Percentiles rank a stretch among this genome's conserved stretches.
Conservation (phyloP, 352 stramenopile species). For the Pythium aquatile region DNA sequence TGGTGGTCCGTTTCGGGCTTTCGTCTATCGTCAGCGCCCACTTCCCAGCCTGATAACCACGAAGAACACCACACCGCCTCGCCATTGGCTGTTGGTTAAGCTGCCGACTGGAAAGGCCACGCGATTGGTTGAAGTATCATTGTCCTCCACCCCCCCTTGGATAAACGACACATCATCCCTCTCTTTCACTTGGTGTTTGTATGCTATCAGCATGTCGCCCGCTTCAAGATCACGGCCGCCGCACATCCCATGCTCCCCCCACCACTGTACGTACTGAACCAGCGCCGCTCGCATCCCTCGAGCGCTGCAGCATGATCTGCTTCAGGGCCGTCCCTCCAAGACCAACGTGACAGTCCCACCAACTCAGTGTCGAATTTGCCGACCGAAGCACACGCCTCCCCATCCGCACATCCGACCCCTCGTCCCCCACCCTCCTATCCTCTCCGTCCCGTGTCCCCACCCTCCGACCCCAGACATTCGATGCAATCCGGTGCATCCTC, state of each 20-base stretch:
- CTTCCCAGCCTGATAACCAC: slow-evolving; percentile 19
- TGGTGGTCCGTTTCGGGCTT: slow-evolving; percentile 8
- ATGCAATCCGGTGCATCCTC: slow-evolving; percentile 1
- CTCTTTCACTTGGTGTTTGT: neutral
- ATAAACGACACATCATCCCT: neutral
- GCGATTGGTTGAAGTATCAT: slow-evolving; percentile 12
- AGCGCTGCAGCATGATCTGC: neutral
- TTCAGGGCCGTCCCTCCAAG: neutral
- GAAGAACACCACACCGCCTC: neutral
- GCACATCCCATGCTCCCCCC: neutral
- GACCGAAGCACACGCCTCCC: neutral
- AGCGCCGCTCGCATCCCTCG: neutral
- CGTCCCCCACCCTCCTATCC: neutral
- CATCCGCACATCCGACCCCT: neutral
- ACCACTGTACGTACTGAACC: neutral
- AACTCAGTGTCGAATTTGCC: slow-evolving; percentile 26
- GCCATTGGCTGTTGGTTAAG: slow-evolving; percentile 24
- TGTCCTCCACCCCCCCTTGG: neutral
- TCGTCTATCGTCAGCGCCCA: neutral
- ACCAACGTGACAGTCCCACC: neutral
- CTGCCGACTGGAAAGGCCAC: neutral
- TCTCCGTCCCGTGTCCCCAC: neutral
- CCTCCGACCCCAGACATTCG: neutral
- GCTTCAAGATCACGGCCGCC: neutral
- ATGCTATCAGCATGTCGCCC: neutral